These are phyloP conservation scores for Pyrenochaeta sp. DNA, from an alignment of 2,329 filamentous ascomycete species.

Conservation along the genomic window DNA sequence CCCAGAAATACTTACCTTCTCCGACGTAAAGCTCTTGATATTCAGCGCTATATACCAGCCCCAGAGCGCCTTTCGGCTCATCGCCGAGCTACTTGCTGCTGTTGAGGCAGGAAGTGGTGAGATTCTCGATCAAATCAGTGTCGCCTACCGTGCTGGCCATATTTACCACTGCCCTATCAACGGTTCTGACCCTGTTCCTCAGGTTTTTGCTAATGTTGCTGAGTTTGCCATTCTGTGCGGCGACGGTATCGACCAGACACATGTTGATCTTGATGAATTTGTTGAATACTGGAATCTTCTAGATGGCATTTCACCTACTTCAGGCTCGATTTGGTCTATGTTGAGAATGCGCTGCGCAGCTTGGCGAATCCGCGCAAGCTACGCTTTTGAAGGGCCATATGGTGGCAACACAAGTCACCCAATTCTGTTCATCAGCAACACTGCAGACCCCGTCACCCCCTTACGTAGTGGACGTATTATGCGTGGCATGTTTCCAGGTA, in stretches of 20 bases:
- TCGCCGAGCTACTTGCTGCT: slow-evolving; percentile 46
- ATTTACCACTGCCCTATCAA: slow-evolving; percentile 39
- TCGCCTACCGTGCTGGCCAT: slow-evolving; percentile 23
- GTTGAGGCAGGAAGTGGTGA: slow-evolving; percentile 40
- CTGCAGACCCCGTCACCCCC: slow-evolving; percentile 68
- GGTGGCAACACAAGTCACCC: slow-evolving; percentile 59
- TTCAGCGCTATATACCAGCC: slow-evolving; percentile 51
- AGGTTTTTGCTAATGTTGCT: slow-evolving; percentile 14
- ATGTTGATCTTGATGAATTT: slow-evolving; percentile 37
- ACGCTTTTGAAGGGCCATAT: slow-evolving; percentile 41
- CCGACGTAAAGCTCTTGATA: slow-evolving; percentile 48
- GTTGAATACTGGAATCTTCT: slow-evolving; percentile 46
- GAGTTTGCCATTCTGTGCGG: slow-evolving; percentile 49
- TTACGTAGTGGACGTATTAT: slow-evolving; percentile 55
- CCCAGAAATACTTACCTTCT: slow-evolving; percentile 51
- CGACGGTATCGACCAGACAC: slow-evolving; percentile 49
- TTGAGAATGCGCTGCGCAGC: slow-evolving; percentile 49
- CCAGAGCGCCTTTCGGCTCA: slow-evolving; percentile 37
- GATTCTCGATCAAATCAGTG: slow-evolving; percentile 32
- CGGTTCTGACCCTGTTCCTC: slow-evolving; percentile 20
- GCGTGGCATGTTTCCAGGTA: slow-evolving; percentile 54
- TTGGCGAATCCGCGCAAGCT: slow-evolving; percentile 48
- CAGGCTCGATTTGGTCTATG: slow-evolving; percentile 51
- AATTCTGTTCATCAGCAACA: slow-evolving; percentile 66
- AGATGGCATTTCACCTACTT: slow-evolving; percentile 41